Evolutionary conservation across 2,329 filamentous ascomycete species (phyloP).

Genomic region (Hymenotorrendiella dingleyae): DNA sequence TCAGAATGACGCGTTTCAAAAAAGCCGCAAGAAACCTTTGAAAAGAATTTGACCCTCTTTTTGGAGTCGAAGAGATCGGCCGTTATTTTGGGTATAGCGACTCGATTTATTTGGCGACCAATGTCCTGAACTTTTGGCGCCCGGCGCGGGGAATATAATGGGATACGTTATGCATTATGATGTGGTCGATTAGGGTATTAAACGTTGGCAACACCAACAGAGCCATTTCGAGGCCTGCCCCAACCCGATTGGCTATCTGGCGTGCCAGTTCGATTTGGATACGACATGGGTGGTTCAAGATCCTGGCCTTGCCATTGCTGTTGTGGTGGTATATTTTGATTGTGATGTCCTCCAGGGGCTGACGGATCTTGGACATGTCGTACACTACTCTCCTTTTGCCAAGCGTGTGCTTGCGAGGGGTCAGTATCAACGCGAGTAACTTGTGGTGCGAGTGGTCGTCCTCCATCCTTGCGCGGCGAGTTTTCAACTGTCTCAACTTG

Average conservation of each 20-base stretch:
- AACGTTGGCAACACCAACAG: slow-evolving; percentile 25
- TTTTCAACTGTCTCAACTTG: slow-evolving; percentile 52
- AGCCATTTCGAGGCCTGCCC: slow-evolving; percentile 30
- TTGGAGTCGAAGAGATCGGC: slow-evolving; percentile 15
- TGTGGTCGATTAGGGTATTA: too few species aligned
- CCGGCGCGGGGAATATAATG: slow-evolving; percentile 16
- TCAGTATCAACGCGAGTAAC: slow-evolving; percentile 79
- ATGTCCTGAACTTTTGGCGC: slow-evolving; percentile 13
- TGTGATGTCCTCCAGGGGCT: slow-evolving; percentile 32
- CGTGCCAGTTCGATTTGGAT: slow-evolving; percentile 26
- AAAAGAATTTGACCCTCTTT: slow-evolving; percentile 13
- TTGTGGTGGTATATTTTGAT: slow-evolving; percentile 44
- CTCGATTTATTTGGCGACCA: slow-evolving; percentile 9
- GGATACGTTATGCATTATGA: slow-evolving; percentile 23
- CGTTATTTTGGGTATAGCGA: slow-evolving; percentile 16
- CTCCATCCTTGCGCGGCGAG: slow-evolving; percentile 46
- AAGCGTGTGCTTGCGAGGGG: slow-evolving; percentile 60
- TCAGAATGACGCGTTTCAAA: slow-evolving; percentile 10
- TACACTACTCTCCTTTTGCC: slow-evolving; percentile 79
- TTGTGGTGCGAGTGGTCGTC: slow-evolving; percentile 43
- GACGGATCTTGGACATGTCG: slow-evolving; percentile 66
- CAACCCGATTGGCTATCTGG: slow-evolving; percentile 30
- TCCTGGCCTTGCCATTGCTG: slow-evolving; percentile 39
- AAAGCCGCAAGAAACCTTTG: slow-evolving; percentile 14
- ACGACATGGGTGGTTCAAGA: slow-evolving; percentile 23